A percentile compares a stretch with the other conserved stretches of the same genome.
Conservation (phyloP, 2,329 filamentous ascomycete species). For the Shiraia sp. region DNA sequence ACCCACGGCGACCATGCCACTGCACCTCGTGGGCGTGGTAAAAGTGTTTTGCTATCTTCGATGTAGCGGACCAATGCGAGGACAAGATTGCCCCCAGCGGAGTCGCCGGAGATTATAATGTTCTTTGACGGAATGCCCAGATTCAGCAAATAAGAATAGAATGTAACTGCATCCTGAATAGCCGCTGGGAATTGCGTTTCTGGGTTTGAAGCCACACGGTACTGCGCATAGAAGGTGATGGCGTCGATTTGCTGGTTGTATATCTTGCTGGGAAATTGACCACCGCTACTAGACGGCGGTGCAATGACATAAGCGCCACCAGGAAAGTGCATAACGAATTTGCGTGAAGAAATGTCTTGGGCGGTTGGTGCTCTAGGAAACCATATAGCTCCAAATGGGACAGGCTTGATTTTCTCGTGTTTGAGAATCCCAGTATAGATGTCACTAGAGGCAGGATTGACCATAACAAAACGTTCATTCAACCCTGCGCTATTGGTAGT, state of each 20-base stretch:
- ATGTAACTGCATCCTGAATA: not conserved
- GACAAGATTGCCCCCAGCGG: slow-evolving; percentile 22
- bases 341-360: not conserved
- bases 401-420: not conserved
- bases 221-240: not conserved
- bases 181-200: not conserved
- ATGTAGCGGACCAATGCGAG: slow-evolving; percentile 5
- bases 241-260: not conserved
- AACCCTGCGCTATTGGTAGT: not conserved
- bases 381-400: not conserved
- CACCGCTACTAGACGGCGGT: not conserved
- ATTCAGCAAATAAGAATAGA: not conserved
- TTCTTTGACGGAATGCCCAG: not conserved
- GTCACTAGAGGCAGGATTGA: not conserved
- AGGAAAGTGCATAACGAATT: not conserved
- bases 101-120: slow-evolving; percentile 19
- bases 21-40: not conserved
- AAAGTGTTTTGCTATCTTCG: not conserved
- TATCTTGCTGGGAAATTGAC: not conserved
- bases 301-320: slow-evolving; percentile 1
- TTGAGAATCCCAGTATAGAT: not conserved
- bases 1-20: not conserved
- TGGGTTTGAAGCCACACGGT: not conserved
- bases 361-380: not conserved
- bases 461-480: not conserved